Evolutionary conservation across 345 rosid species (phyloP).

Genomic region (Geranium rotundifolium): DNA sequence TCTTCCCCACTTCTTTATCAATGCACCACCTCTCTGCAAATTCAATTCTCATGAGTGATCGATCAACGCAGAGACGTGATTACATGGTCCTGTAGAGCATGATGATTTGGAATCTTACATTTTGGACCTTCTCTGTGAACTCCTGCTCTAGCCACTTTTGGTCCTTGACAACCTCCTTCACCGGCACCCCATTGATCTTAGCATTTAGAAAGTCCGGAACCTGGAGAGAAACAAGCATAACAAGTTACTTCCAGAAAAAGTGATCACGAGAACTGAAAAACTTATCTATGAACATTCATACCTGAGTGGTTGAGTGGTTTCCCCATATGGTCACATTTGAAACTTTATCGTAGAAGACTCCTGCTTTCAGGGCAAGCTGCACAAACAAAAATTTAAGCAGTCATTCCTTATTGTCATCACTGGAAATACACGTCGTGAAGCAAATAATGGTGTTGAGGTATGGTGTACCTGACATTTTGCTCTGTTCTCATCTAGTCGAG

Average conservation of each 20-base stretch:
- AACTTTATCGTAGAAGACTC: slow-evolving; percentile 89
- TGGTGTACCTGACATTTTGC: slow-evolving; percentile 87
- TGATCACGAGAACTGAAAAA: too few relatives aligned
- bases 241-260: too few relatives aligned
- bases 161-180: slow-evolving; percentile 86
- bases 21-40: slow-evolving; percentile 81
- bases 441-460: too few relatives aligned
- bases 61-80: too few relatives aligned
- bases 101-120: slow-evolving; percentile 28
- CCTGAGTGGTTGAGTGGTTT: slow-evolving; percentile 98
- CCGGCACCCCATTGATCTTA: slow-evolving; percentile 64
- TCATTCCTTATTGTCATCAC: too few relatives aligned
- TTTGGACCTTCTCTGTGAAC: slow-evolving; percentile 87
- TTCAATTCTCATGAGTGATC: slow-evolving; percentile 1
- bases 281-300: slow-evolving; percentile 7
- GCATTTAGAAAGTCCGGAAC: slow-evolving; percentile 98
- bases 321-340: slow-evolving; percentile 98
- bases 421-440: too few relatives aligned
- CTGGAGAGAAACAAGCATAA: slow-evolving; percentile 18
- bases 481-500: slow-evolving; percentile 88
- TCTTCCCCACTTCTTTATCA: slow-evolving; percentile 98
- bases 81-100: not conserved
- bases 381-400: slow-evolving; percentile 3
- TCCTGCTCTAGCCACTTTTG: slow-evolving; percentile 89
- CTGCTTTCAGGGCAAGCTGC: slow-evolving; percentile 95